Base-by-base conservation (phyloP, 495 filamentous ascomycete species). In the Talaromyces nanjingensis region DNA sequence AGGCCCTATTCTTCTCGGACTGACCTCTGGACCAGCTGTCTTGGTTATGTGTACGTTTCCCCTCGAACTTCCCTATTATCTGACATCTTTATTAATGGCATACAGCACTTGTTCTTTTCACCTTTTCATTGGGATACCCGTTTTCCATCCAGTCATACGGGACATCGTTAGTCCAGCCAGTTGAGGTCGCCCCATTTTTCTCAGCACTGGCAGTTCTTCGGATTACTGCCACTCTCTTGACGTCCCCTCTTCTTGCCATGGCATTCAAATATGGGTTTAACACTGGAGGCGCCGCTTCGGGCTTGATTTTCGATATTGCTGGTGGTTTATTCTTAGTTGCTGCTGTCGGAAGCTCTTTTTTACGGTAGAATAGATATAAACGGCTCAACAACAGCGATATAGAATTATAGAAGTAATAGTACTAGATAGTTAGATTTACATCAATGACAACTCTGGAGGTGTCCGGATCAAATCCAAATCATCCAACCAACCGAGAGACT, bases 151-250 rank as follows among this genome's bases (percentile, higher is more conserved):
- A 59, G 31, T 59, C 31, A 39, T 59, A 59, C 31, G 29, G 56
- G n/a, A 59, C 56, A n/a, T 59, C 31, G 12, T 24, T 59, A 34
- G 56, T 59, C 56, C 25, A 59, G 34, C n/a, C 56, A 59, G 56
- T 34, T 16, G 56, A 59, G 25, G 56, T 59, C 4, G 56, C 56
- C 11, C 56, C 56, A 34, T 59, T 59, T 6, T 59, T 31, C 9
- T 59, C 56, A 39, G 12, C 56, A 7, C 56, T 59, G n/a, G 31
- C 56, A n/a, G 31, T 59, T n/a, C 25, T 59, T n/a, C 25, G 56
- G 29, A 59, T 59, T 59, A 6, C 31, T 22, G 56, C 25, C 14
- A 59, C 56, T 33, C 56, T 59, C 11, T 31, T 59, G 31, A 34
- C 4, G 31, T 34, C 56, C 31, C 29, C 56, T 33, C 6, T 59